These are phyloP conservation scores for Penicillium palitans DNA, from an alignment of 2,329 filamentous ascomycete genomes.

Conservation along the genomic window DNA sequence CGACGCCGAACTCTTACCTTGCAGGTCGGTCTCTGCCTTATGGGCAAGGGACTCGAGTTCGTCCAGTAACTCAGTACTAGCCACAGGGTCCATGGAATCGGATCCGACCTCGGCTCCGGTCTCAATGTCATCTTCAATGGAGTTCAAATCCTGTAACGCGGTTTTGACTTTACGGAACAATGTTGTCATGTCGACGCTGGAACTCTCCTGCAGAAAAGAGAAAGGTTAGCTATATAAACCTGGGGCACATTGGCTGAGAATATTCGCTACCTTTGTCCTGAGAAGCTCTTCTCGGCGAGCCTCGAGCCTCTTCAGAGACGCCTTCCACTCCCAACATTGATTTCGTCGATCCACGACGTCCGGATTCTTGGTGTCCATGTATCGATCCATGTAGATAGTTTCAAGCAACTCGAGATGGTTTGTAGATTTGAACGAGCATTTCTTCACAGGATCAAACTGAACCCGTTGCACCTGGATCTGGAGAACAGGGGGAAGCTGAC, in stretches of 20 bases:
- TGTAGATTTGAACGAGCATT: conserved; percentile 68
- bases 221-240: conserved; percentile 7
- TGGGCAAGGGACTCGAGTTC: conserved; percentile 49
- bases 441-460: conserved; percentile 64
- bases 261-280: conserved; percentile 34
- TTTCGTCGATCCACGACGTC: conserved; percentile 64
- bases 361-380: conserved; percentile 66
- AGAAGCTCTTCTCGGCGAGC: conserved; percentile 46
- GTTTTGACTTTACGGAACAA: conserved; percentile 40
- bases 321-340: conserved; percentile 73
- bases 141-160: conserved; percentile 47
- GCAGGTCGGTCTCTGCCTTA: conserved; percentile 50
- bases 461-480: conserved; percentile 88
- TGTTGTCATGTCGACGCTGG: conserved; percentile 33
- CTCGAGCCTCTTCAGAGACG: conserved; percentile 59
- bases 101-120: conserved; percentile 26
- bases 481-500: conserved; percentile 75
- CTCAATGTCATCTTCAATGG: conserved; percentile 36
- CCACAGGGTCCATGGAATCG: conserved; percentile 39
- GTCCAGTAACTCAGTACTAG: conserved; percentile 44
- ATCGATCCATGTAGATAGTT: conserved; percentile 82
- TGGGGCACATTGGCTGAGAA: background rate
- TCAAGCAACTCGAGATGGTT: conserved; percentile 78
- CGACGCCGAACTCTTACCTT: conserved; percentile 32
- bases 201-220: conserved; percentile 15